Evolutionary conservation across 202 grass and related monocot species (phyloP).

Genomic region (Carex sylvatica): DNA sequence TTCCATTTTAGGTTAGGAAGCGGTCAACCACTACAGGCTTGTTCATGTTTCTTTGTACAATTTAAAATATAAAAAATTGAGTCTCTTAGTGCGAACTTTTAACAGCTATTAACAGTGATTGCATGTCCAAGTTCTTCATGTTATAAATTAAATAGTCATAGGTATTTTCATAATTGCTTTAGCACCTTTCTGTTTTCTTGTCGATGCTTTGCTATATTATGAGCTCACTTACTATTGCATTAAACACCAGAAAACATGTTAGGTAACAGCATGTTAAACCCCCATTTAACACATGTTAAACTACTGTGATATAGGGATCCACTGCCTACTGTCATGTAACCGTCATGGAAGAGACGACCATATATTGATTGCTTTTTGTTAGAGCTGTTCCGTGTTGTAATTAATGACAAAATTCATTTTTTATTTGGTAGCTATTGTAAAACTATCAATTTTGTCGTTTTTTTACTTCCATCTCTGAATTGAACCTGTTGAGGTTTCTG

Average conservation of each 20-base stretch:
- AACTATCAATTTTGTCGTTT: constrained; percentile 6
- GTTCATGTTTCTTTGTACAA: background rate
- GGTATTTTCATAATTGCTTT: background rate
- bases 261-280: background rate
- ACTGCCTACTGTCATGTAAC: background rate
- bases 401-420: constrained; percentile 12
- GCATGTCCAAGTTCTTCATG: background rate
- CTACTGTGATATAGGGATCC: background rate
- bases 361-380: background rate
- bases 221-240: background rate
- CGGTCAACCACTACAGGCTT: background rate
- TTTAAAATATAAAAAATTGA: background rate
- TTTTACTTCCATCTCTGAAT: constrained; percentile 13
- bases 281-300: background rate
- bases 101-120: background rate
- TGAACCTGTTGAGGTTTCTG: background rate
- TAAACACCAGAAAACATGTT: constrained; percentile 7
- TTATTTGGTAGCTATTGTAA: background rate
- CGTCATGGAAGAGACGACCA: background rate
- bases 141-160: background rate
- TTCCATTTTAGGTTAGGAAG: constrained; percentile 5
- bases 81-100: background rate
- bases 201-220: background rate
- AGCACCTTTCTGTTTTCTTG: background rate
- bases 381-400: background rate